phyloP scores from a whole-genome alignment of 2,329 filamentous ascomycete genomes.

The Calycina herbarum region DNA sequence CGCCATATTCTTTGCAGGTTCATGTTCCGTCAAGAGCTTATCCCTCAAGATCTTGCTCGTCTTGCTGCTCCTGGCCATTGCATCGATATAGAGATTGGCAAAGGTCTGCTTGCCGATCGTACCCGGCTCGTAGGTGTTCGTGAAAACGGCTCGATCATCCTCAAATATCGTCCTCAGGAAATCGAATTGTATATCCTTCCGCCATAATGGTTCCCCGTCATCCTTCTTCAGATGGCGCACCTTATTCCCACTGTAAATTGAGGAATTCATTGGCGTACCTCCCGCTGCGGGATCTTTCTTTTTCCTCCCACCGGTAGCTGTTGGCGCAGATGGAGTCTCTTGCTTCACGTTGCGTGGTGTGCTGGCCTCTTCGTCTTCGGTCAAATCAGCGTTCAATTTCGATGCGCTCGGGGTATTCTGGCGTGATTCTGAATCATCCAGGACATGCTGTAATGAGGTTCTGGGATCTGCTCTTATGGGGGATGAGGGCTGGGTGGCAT shows the following conservation, averaged over 20 bases:
- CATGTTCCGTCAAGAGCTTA: slow-evolving; percentile 88
- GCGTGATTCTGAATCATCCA: slow-evolving; percentile 28
- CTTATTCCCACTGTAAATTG: slow-evolving; percentile 50
- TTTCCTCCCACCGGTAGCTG: slow-evolving; percentile 25
- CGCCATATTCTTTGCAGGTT: slow-evolving; percentile 95
- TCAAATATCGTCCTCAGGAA: slow-evolving; percentile 81
- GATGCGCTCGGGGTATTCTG: slow-evolving; percentile 26
- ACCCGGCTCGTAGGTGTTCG: slow-evolving; percentile 77
- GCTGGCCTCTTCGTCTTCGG: slow-evolving; percentile 36
- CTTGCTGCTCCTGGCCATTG: slow-evolving; percentile 98
- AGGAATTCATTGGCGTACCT: slow-evolving; percentile 24
- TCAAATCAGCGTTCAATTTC: slow-evolving; percentile 28
- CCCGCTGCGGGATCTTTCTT: slow-evolving; percentile 28
- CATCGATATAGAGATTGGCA: slow-evolving; percentile 95
- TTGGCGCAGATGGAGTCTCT: slow-evolving; percentile 16
- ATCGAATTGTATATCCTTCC: slow-evolving; percentile 85
- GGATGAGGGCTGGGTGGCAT: slow-evolving; percentile 31
- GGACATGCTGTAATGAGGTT: slow-evolving; percentile 32
- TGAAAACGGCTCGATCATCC: slow-evolving; percentile 74
- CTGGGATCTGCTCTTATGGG: slow-evolving; percentile 33
- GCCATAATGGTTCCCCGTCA: slow-evolving; percentile 83
- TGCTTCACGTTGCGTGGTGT: slow-evolving; percentile 28
- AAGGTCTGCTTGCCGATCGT: slow-evolving; percentile 70
- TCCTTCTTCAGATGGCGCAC: slow-evolving; percentile 86
- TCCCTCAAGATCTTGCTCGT: slow-evolving; percentile 98